Percentiles rank a stretch among this genome's conserved stretches.
phyloP scores from a whole-genome alignment of 169 alveolate genomes.

The Cyclospora cayetanensis region DNA sequence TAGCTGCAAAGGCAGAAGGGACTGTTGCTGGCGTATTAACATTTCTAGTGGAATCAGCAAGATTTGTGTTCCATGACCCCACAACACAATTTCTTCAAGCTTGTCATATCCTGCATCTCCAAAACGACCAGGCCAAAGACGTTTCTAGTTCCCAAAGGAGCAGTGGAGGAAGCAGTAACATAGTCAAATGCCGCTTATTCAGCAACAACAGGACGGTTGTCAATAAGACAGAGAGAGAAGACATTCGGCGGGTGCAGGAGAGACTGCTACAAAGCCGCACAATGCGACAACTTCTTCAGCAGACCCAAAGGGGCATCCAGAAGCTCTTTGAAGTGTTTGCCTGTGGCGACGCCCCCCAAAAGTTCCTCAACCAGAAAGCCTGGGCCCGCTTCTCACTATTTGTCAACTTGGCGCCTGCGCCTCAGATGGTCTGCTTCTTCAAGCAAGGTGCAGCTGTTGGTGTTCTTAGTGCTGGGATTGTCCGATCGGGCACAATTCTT shows the following conservation, averaged over 20 bases:
- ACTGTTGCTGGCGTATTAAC: too few species aligned
- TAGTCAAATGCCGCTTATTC: neutral
- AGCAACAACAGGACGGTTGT: neutral
- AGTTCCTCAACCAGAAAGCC: neutral
- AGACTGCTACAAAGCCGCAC: neutral
- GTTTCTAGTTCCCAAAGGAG: too few species aligned
- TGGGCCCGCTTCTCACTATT: neutral
- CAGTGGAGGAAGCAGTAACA: neutral
- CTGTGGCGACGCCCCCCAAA: neutral
- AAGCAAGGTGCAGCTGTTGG: neutral
- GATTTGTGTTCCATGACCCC: too few species aligned
- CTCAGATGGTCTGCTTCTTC: slow-evolving; percentile 9
- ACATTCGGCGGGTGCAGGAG: neutral
- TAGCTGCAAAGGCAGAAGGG: too few species aligned
- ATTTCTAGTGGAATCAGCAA: too few species aligned
- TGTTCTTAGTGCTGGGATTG: neutral
- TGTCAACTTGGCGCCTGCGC: neutral
- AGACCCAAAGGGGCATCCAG: neutral
- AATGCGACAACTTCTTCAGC: neutral
- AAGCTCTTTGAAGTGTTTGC: neutral
- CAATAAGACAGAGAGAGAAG: neutral
- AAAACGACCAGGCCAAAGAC: too few species aligned
- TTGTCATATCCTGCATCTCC: too few species aligned
- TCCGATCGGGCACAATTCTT: too few species aligned
- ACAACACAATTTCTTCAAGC: too few species aligned